phyloP scores from a whole-genome alignment of 306 rosid species.

The Myrica gale region DNA sequence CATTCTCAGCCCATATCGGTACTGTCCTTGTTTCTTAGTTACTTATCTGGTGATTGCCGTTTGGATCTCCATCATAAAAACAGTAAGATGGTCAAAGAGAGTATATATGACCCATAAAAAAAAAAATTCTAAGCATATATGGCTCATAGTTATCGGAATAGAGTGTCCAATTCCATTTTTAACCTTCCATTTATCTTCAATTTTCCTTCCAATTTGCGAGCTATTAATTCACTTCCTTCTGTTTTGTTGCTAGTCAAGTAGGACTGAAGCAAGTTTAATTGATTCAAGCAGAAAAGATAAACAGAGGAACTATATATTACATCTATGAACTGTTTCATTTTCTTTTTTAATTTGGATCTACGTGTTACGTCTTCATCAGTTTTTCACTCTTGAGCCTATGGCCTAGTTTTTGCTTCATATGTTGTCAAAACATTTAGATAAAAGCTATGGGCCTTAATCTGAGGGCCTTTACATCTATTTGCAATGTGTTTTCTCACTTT shows the following conservation, averaged over 20 bases:
- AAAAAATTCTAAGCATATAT: not conserved
- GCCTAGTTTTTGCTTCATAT: not conserved
- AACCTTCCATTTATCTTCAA: not conserved
- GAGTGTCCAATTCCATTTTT: not conserved
- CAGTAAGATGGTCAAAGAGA: not conserved
- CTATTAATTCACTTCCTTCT: not conserved
- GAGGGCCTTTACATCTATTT: not conserved
- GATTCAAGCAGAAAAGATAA: no score
- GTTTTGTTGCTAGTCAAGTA: not conserved
- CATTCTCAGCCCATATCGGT: slow-evolving; percentile 88
- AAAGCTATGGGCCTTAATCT: not conserved
- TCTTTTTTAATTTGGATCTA: not conserved
- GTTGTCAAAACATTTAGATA: not conserved
- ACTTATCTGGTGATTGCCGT: not conserved
- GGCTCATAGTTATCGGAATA: not conserved
- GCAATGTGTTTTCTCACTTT: not conserved
- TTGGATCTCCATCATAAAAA: not conserved
- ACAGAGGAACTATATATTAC: no score
- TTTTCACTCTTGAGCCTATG: not conserved
- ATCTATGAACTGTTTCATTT: not conserved
- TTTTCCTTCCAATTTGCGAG: not conserved
- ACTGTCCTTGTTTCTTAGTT: slow-evolving; percentile 3
- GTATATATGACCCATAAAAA: not conserved
- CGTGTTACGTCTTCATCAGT: not conserved
- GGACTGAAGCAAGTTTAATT: no score